Base-by-base conservation (phyloP, 768 basidiomycete species). In the Chlorophyllum brunneum region DNA sequence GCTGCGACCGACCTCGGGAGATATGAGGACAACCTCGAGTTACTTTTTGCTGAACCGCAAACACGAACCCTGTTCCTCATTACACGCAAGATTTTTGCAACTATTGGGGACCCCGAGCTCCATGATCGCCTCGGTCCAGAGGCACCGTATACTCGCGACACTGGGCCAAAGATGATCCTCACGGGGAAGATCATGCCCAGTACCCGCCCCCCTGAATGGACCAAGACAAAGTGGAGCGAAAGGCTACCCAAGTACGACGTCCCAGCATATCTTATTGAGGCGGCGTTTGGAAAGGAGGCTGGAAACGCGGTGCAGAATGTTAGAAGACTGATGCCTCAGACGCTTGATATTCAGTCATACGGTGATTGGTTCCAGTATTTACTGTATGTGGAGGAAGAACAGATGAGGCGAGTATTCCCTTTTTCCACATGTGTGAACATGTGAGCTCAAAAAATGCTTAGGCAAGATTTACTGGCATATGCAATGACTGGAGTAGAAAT, bases 301-400 rank as follows among this genome's bases (percentile, higher is more conserved):
- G 44, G 48, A 56, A 34, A 58, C 50, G 31, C 56, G 43, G 44
- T 46, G 36, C 51, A 53, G 36, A 49, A 47, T 24, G 61, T 70
- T 10, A 70, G 65, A 55, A 54, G 57, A 7, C 64, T 71, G 34
- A 63, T 81, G 61, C 75, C 76, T 5, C 8, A 58, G 6, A 51
- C 43, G 2, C 65, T 79, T 23, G 64, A 72, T 26, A 49, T 58
- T 13, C 54, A 65, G 2, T 73, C 75, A 1, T 80, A 83, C 56
- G 69, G 67, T 1, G 49, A 60, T 2, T 71, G 72, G 61, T 81
- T 78, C 60, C 73, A 75, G 56, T 61, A 64, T 10, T 44, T 82
- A 52, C 58, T 83, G 6, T 74, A 72, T 63, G 63, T 78, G 15
- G 81, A 83, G 56, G 80, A 80, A 51, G 67, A 74, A 52, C 74